A percentile compares a stretch with the other conserved stretches of the same genome.
Evolutionary conservation across 805 yeast species (phyloP).

Genomic region (Metschnikowia kofuensis): DNA sequence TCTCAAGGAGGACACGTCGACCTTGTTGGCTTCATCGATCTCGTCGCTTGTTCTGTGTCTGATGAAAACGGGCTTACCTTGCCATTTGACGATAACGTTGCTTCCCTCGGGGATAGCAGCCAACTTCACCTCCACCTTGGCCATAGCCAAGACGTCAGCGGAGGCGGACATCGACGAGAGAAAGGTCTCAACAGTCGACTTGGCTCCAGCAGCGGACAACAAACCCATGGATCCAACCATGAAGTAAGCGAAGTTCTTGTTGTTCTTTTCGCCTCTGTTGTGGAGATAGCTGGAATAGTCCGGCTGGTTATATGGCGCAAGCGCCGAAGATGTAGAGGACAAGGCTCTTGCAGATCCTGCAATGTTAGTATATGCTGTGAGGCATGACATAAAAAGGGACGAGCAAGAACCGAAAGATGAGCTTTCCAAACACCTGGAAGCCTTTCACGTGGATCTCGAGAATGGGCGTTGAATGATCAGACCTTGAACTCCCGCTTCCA

Average conservation of each 20-base stretch:
- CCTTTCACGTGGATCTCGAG: too few relatives aligned
- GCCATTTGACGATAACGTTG: conserved; percentile 98
- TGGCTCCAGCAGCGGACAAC: conserved; percentile 89
- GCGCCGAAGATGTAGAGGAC: conserved; percentile 49
- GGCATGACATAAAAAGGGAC: neutral
- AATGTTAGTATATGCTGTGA: conserved; percentile 17
- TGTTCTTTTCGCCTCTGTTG: conserved; percentile 63
- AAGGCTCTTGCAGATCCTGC: conserved; percentile 46
- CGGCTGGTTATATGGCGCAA: conserved; percentile 86
- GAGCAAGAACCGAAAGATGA: too few relatives aligned
- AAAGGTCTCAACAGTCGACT: conserved; percentile 92
- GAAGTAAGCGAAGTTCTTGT: conserved; percentile 87
- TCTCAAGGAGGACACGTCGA: conserved; percentile 75
- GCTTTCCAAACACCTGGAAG: too few relatives aligned
- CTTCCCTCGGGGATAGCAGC: conserved; percentile 94
- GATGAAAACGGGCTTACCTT: conserved; percentile 99
- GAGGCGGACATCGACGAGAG: conserved; percentile 94
- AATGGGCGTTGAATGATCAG: too few relatives aligned
- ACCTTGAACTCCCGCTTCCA: too few relatives aligned
- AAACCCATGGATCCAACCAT: conserved; percentile 96
- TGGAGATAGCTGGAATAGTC: conserved; percentile 80
- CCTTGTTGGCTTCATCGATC: conserved; percentile 88
- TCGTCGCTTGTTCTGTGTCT: conserved; percentile 96
- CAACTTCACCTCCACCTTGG: conserved; percentile 96
- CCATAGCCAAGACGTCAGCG: conserved; percentile 98